These are phyloP conservation scores for Penicillium flavigenum DNA, from an alignment of 495 filamentous ascomycete species.

Conservation along the genomic window DNA sequence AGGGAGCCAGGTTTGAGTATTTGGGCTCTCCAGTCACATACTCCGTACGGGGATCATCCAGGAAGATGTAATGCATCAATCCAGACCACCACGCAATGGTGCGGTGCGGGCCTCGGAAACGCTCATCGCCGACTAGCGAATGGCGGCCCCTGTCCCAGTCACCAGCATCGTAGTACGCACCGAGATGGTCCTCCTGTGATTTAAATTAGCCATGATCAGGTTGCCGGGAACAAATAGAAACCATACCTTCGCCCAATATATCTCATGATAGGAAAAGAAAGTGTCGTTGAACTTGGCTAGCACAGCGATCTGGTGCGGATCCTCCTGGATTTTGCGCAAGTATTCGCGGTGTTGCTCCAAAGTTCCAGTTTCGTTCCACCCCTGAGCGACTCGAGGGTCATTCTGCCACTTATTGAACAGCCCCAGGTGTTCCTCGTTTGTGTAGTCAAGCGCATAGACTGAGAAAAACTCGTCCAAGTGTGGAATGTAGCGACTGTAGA, in stretches of 20 bases:
- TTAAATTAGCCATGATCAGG: not conserved
- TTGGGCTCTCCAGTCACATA: constrained; percentile 60
- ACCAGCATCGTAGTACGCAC: constrained; percentile 56
- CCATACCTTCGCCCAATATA: constrained; percentile 53
- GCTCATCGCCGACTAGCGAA: constrained; percentile 59
- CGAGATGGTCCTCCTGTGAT: constrained; percentile 58
- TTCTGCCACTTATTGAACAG: constrained; percentile 69
- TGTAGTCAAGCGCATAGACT: constrained; percentile 56
- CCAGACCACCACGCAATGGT: constrained; percentile 63
- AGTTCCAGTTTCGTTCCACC: constrained; percentile 68
- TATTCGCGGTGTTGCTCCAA: constrained; percentile 62
- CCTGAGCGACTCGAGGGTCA: constrained; percentile 66
- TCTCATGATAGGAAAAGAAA: constrained; percentile 62
- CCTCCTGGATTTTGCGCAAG: constrained; percentile 51
- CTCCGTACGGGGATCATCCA: constrained; percentile 61
- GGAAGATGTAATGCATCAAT: constrained; percentile 63
- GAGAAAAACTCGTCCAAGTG: constrained; percentile 62
- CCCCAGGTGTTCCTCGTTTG: constrained; percentile 48
- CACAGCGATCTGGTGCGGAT: constrained; percentile 56
- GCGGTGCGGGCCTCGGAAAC: constrained; percentile 58
- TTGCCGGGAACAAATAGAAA: not conserved
- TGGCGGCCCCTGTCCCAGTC: constrained; percentile 63
- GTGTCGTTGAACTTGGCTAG: constrained; percentile 56
- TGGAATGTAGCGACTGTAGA: constrained; percentile 63
- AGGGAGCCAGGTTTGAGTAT: constrained; percentile 52